Evolutionary conservation across 345 rosid genomes (phyloP).

Genomic region (Ricinus communis): DNA sequence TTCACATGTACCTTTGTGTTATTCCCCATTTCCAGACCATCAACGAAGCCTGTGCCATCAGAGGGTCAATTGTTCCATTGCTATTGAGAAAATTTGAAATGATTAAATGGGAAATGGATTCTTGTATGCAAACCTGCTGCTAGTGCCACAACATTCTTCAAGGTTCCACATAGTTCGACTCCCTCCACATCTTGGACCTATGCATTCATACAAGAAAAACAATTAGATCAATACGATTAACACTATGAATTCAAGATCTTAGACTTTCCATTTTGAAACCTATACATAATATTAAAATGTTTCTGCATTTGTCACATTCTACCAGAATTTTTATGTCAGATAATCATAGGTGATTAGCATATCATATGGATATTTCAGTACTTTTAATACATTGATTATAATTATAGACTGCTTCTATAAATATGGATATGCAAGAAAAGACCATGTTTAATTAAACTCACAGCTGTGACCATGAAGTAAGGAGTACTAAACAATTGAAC

Average conservation of each 20-base stretch:
- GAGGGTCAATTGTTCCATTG: slow-evolving; percentile 11
- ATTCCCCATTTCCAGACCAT: slow-evolving; percentile 95
- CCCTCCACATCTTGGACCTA: slow-evolving; percentile 95
- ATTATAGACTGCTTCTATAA: not conserved
- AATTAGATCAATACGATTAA: not conserved
- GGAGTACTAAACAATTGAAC: slow-evolving; percentile 82
- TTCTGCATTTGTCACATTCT: not conserved
- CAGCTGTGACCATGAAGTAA: slow-evolving; percentile 82
- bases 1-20: slow-evolving; percentile 71
- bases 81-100: not conserved
- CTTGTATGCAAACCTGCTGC: slow-evolving; percentile 61
- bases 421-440: not conserved
- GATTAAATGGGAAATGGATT: not conserved
- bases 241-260: not conserved
- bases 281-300: not conserved
- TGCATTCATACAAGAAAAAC: slow-evolving; percentile 8
- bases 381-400: not conserved
- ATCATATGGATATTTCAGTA: not conserved
- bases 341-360: not conserved
- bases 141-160: slow-evolving; percentile 93
- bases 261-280: not conserved
- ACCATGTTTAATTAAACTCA: slow-evolving; percentile 33
- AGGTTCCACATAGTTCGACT: slow-evolving; percentile 91
- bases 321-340: too few relatives aligned
- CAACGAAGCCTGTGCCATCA: slow-evolving; percentile 66